Percentiles rank a stretch among this genome's conserved stretches.
Evolutionary conservation across 208 protist species (phyloP).

Genomic region (Crithidia mellificae): DNA sequence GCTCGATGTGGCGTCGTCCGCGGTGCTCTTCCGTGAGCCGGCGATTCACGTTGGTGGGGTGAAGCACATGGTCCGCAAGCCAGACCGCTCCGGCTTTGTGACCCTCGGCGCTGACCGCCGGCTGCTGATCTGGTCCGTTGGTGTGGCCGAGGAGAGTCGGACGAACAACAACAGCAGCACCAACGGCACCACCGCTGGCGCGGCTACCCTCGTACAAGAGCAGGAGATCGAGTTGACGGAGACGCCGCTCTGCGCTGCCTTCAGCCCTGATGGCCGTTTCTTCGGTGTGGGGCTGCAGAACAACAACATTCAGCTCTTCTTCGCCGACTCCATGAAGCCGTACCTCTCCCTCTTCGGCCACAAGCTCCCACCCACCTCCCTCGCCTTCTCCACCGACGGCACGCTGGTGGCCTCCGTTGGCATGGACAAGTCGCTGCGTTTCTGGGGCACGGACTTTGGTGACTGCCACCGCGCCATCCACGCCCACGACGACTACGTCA

Average conservation of each 20-base stretch:
- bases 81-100: conserved; percentile 71
- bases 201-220: conserved; percentile 56
- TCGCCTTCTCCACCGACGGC: conserved; percentile 94
- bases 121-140: conserved; percentile 80
- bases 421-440: conserved; percentile 99
- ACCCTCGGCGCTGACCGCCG: conserved; percentile 83
- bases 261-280: conserved; percentile 82
- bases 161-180: background rate
- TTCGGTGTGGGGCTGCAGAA: conserved; percentile 96
- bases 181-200: background rate
- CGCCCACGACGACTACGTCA: conserved; percentile 98
- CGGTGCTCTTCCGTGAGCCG: conserved; percentile 88
- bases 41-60: conserved; percentile 84
- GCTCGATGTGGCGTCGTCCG: conserved; percentile 62
- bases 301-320: conserved; percentile 98
- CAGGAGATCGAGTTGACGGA: conserved; percentile 95
- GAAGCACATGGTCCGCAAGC: conserved; percentile 49
- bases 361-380: conserved; percentile 95
- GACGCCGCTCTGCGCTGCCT: conserved; percentile 87
- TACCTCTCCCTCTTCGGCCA: conserved; percentile 99
- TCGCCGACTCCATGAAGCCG: conserved; percentile 96
- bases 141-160: conserved; percentile 39
- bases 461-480: conserved; percentile 98
- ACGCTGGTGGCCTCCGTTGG: conserved; percentile 95
- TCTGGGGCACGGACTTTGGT: conserved; percentile 98